phyloP scores from a whole-genome alignment of 2,329 filamentous ascomycete genomes.

The Apiospora hydei region DNA sequence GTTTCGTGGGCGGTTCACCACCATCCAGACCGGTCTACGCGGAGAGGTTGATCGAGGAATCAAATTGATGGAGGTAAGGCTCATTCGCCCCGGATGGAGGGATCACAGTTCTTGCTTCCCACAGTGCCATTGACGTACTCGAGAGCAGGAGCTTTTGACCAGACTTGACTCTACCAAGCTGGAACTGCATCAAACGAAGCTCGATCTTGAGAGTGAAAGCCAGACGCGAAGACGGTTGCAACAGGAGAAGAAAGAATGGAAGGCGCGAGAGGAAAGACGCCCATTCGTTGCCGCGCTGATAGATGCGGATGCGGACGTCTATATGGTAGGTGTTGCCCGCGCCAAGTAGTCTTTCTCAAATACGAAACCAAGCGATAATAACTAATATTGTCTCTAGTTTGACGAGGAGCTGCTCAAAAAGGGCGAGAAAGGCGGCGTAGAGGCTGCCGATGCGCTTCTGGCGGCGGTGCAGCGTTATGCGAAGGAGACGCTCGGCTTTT shows the following conservation, averaged over 20 bases:
- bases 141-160: neutral
- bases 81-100: neutral
- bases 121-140: neutral
- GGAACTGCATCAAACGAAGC: neutral
- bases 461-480: neutral
- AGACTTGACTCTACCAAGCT: neutral
- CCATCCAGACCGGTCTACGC: neutral
- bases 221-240: neutral
- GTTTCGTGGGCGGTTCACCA: neutral
- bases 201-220: neutral
- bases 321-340: neutral
- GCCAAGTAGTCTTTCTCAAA: too few relatives aligned
- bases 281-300: neutral
- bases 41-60: slow-evolving; percentile 3
- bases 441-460: neutral
- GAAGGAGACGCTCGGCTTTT: neutral
- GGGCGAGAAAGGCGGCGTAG: neutral
- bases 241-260: slow-evolving; percentile 6
- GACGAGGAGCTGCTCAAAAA: neutral
- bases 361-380: too few relatives aligned
- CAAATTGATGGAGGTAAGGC: neutral
- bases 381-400: neutral
- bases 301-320: slow-evolving; percentile 2
- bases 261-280: neutral
- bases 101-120: neutral